These are phyloP conservation scores for Gastrolobium bilobum DNA, from an alignment of 306 rosid species.

Conservation along the genomic window DNA sequence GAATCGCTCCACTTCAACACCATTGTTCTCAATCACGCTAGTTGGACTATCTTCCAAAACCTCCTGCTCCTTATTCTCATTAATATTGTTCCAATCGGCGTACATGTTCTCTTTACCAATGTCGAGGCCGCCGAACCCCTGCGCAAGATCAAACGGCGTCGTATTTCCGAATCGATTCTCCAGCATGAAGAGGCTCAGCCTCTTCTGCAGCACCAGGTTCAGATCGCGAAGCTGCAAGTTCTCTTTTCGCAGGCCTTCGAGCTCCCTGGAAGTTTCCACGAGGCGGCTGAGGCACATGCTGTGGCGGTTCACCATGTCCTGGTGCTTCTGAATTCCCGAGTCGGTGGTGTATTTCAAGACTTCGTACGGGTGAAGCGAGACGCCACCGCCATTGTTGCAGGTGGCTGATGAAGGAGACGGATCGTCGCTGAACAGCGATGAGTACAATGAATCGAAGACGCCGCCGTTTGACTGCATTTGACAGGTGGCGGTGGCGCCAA, in stretches of 20 bases:
- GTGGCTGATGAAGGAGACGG: slow-evolving; percentile 48
- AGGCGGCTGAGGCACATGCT: slow-evolving; percentile 80
- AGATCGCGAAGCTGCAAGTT: slow-evolving; percentile 74
- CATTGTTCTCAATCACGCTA: slow-evolving; percentile 68
- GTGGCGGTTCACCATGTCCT: slow-evolving; percentile 91
- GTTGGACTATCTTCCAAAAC: slow-evolving; percentile 70
- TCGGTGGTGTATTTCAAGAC: slow-evolving; percentile 21
- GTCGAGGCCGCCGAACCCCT: slow-evolving; percentile 52
- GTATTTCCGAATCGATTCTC: slow-evolving; percentile 52
- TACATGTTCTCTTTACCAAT: slow-evolving; percentile 51
- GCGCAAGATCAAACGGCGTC: slow-evolving; percentile 49
- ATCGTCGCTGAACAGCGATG: slow-evolving; percentile 55
- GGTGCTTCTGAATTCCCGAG: slow-evolving; percentile 65
- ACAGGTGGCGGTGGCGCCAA: slow-evolving; percentile 43
- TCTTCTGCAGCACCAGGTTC: slow-evolving; percentile 77
- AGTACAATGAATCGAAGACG: slow-evolving; percentile 55
- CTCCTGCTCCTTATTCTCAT: slow-evolving; percentile 48
- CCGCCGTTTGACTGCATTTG: slow-evolving; percentile 53
- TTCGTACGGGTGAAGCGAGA: slow-evolving; percentile 45
- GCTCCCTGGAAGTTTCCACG: slow-evolving; percentile 71
- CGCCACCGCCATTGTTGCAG: slow-evolving; percentile 37
- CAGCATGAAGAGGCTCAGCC: slow-evolving; percentile 68
- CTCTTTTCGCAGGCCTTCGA: slow-evolving; percentile 75
- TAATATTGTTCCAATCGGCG: slow-evolving; percentile 56
- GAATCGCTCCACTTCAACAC: slow-evolving; percentile 66